Evolutionary conservation across 495 filamentous ascomycete genomes (phyloP), one percentile per base, ranked within the genome.

Genomic region (Penicillium lividum): DNA sequence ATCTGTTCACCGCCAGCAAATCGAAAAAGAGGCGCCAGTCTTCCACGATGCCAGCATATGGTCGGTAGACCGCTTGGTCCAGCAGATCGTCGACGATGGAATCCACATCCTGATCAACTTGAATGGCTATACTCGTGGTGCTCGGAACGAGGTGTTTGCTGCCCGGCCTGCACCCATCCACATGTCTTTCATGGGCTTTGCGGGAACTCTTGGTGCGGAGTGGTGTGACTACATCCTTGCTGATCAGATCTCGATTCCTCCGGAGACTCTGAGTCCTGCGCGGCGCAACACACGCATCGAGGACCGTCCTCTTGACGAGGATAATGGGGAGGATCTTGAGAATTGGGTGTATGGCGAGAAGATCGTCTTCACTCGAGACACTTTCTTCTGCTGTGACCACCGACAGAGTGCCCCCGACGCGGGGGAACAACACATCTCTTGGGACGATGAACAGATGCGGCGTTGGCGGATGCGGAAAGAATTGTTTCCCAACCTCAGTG

Each of bases 151-250:
- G 68, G 85, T 98, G 16, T 99, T 99, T 72, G 94, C 94, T 34
- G 94, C 95, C 11, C 85, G 94, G 28, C 92, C 94, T 9, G 92
- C 92, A 4, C 94, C 94, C 0, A 93, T 99, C 50, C 94, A 98
- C 63, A 99, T 99, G 94, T 97, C 94, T 0, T 99, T 99, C 70
- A 99, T 99, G 94, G 94, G 94, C 2, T 98, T 99, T 72, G 94
- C 94, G 1, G 94, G 94, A 7, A 97, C 94, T 3, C 80, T 99
- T 8, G 94, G 95, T 10, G 94, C 94, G 29, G 94, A 98, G 67
- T 99, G 94, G 94, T 99, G 94, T 69, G 94, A 99, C 65, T 99
- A 99, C 66, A 85, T 99, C 30, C 82, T 98, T 30, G 93, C 94
- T 4, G 94, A 99, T 65, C 77, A 87, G 45, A 90, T 90, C 7